Evolutionary conservation across 768 basidiomycete species (phyloP).

Genomic region (Psilocybe subaeruginosa): DNA sequence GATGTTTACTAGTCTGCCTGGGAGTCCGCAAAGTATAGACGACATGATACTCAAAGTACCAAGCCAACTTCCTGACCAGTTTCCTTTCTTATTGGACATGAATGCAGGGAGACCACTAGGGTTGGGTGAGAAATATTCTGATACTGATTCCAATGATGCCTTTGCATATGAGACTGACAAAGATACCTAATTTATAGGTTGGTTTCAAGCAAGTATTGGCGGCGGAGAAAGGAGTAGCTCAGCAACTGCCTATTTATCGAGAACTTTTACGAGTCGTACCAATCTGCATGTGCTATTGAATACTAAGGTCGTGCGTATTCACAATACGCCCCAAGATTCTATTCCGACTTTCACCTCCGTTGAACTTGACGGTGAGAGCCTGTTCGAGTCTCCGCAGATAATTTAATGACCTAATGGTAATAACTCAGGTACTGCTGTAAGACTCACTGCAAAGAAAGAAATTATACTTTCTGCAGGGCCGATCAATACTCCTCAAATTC

Average conservation of each 20-base stretch:
- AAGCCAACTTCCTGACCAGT: constrained; percentile 24
- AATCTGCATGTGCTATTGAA: constrained; percentile 34
- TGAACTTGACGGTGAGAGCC: constrained; percentile 8
- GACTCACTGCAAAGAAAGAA: constrained; percentile 48
- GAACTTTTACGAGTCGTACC: constrained; percentile 20
- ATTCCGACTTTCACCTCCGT: background rate
- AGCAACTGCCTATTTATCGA: constrained; percentile 24
- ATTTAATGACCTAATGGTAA: background rate
- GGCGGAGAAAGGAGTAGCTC: constrained; percentile 26
- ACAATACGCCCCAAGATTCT: background rate
- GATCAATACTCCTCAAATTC: constrained; percentile 37
- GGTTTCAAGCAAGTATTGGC: constrained; percentile 24
- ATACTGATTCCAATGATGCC: too few relatives aligned
- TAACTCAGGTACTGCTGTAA: background rate
- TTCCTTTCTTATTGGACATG: constrained; percentile 30
- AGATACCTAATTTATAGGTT: constrained; percentile 10
- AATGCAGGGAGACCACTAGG: constrained; percentile 32
- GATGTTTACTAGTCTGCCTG: constrained; percentile 32
- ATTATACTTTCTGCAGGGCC: constrained; percentile 48
- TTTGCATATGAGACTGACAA: too few relatives aligned
- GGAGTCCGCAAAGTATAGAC: constrained; percentile 33
- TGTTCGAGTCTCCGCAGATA: background rate
- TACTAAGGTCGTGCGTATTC: constrained; percentile 25
- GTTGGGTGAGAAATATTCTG: background rate
- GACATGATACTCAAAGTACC: constrained; percentile 32